Conservation (phyloP, 1,284 basidiomycete genomes). For the Waitea zeae region DNA sequence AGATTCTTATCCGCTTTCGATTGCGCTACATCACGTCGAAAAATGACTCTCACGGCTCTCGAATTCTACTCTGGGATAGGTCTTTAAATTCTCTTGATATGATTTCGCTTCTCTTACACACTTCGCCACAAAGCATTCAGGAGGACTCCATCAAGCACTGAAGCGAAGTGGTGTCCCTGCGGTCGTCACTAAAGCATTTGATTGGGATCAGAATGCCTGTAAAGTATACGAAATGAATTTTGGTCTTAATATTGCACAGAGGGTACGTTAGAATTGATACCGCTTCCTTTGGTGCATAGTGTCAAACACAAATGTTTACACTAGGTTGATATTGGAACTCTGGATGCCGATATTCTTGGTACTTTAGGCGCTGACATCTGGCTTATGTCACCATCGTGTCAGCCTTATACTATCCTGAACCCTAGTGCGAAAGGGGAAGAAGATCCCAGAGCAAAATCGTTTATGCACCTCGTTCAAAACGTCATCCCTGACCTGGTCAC, state of each 20-base stretch:
- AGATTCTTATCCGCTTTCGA: too few relatives aligned
- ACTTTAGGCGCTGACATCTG: constrained; percentile 35
- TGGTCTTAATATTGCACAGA: constrained; percentile 23
- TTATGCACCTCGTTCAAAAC: constrained; percentile 46
- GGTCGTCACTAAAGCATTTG: constrained; percentile 41
- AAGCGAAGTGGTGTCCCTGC: constrained; percentile 25
- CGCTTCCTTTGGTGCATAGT: too few relatives aligned
- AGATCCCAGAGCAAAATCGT: constrained; percentile 61
- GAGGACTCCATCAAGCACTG: constrained; percentile 56
- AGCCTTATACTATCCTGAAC: constrained; percentile 66
- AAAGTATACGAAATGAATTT: constrained; percentile 46
- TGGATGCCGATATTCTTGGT: constrained; percentile 29
- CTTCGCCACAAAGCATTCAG: constrained; percentile 22
- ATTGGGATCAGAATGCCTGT: constrained; percentile 62
- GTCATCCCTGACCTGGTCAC: constrained; percentile 42
- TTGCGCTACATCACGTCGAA: too few relatives aligned
- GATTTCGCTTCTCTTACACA: too few relatives aligned
- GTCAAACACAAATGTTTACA: background rate
- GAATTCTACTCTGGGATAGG: constrained; percentile 72
- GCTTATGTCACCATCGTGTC: constrained; percentile 65
- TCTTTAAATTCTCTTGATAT: constrained; percentile 8
- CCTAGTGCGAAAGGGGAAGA: constrained; percentile 44
- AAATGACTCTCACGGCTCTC: too few relatives aligned
- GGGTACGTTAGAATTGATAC: constrained; percentile 28
- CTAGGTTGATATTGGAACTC: constrained; percentile 44